phyloP scores from a whole-genome alignment of 1,284 basidiomycete genomes.

The Grifola frondosa region DNA sequence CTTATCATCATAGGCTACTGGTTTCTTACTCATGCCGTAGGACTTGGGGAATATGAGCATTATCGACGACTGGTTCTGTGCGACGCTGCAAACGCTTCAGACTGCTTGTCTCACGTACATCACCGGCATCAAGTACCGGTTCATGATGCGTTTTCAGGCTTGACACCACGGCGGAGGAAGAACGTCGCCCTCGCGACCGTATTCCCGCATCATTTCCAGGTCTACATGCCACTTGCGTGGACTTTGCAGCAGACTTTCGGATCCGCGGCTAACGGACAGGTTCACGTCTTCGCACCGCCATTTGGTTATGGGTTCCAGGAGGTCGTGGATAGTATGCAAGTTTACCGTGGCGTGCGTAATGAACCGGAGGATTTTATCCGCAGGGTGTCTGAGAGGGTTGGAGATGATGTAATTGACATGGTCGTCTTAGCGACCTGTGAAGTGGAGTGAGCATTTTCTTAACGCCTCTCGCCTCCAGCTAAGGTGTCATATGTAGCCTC shows the following conservation, averaged over 20 bases:
- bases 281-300: conserved; percentile 31
- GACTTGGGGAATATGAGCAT: no score
- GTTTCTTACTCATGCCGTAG: no score
- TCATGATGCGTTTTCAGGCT: not conserved
- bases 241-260: conserved; percentile 21
- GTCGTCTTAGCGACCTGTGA: conserved; percentile 40
- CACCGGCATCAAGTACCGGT: no score
- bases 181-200: conserved; percentile 33
- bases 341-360: conserved; percentile 28
- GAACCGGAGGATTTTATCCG: conserved; percentile 24
- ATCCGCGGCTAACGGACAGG: conserved; percentile 15
- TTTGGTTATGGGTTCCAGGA: conserved; percentile 32
- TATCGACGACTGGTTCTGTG: no score
- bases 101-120: no score
- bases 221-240: conserved; percentile 37
- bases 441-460: conserved; percentile 33
- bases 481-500: no score
- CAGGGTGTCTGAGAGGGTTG: conserved; percentile 19
- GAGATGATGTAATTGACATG: conserved; percentile 30
- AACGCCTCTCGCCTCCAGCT: no score
- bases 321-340: conserved; percentile 28
- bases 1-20: no score
- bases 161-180: conserved; percentile 11
- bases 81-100: no score
- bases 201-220: conserved; percentile 36